Evolutionary conservation across 83 land plant genomes (phyloP).

Genomic region (Picea engelmannii): DNA sequence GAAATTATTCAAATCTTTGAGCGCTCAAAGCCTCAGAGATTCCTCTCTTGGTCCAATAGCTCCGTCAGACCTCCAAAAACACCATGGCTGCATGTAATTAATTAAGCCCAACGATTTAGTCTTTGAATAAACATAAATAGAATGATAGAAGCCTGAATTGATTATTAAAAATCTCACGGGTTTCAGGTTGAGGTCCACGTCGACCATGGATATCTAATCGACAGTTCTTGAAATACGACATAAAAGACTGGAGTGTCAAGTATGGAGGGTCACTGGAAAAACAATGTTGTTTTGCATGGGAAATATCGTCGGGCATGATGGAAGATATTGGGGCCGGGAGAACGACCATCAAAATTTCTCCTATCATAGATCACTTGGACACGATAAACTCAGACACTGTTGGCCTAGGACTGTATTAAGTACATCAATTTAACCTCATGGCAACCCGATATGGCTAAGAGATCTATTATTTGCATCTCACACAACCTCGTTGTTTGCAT

Average conservation of each 20-base stretch:
- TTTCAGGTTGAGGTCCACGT: conserved; percentile 42
- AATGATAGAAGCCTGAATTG: no score
- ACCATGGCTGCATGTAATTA: conserved; percentile 16
- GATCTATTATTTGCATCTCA: no score
- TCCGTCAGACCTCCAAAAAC: conserved; percentile 15
- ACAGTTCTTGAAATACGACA: conserved; percentile 41
- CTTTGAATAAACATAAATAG: no score
- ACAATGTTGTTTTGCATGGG: conserved; percentile 28
- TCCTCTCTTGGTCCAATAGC: conserved; percentile 11
- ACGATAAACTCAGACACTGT: conserved; percentile 14
- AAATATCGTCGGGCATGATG: conserved; percentile 23
- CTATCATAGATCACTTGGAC: conserved; percentile 17
- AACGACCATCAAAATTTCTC: conserved; percentile 30
- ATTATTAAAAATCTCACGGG: conserved; percentile 15
- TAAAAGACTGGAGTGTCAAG: conserved; percentile 31
- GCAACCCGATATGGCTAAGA: no score
- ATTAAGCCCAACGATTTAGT: conserved; percentile 5
- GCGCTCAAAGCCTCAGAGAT: background rate
- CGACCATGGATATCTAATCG: conserved; percentile 42
- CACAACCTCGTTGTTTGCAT: background rate
- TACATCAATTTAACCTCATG: no score
- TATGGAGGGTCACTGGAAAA: conserved; percentile 43
- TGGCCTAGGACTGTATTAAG: no score
- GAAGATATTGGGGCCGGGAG: conserved; percentile 31
- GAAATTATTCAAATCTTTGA: no score